Evolutionary conservation across 768 basidiomycete genomes (phyloP).

Genomic region (Artomyces pyxidatus): DNA sequence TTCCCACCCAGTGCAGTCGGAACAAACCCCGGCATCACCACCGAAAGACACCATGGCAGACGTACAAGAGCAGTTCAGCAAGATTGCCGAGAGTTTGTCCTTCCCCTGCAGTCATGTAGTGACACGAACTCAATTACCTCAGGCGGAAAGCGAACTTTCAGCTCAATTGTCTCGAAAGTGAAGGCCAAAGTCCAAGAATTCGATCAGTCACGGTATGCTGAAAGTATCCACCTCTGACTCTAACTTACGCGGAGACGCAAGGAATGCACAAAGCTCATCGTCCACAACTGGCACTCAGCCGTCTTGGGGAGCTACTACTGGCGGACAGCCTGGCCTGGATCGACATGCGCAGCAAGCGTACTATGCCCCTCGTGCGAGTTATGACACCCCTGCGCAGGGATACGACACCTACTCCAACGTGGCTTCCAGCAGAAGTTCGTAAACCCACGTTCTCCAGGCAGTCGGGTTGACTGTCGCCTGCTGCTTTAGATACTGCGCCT

Average conservation of each 20-base stretch:
- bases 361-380: constrained; percentile 9
- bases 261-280: constrained; percentile 3
- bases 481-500: neutral
- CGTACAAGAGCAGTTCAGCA: constrained; percentile 65
- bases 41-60: constrained; percentile 51
- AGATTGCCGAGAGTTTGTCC: constrained; percentile 68
- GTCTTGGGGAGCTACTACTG: neutral
- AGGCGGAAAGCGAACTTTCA: constrained; percentile 71
- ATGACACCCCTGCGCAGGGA: neutral
- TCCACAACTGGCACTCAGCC: neutral
- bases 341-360: constrained; percentile 12
- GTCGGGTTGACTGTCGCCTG: neutral
- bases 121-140: neutral
- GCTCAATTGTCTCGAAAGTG: constrained; percentile 62
- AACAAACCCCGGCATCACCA: constrained; percentile 3
- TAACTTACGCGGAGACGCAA: neutral
- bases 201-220: constrained; percentile 42
- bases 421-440: neutral
- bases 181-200: constrained; percentile 80
- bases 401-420: neutral
- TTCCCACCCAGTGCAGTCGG: neutral
- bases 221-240: neutral
- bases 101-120: neutral
- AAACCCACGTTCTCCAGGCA: neutral
- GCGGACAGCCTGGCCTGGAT: constrained; percentile 1